phyloP scores from a whole-genome alignment of 1,139 yeast genomes.

The Candida sp. region DNA sequence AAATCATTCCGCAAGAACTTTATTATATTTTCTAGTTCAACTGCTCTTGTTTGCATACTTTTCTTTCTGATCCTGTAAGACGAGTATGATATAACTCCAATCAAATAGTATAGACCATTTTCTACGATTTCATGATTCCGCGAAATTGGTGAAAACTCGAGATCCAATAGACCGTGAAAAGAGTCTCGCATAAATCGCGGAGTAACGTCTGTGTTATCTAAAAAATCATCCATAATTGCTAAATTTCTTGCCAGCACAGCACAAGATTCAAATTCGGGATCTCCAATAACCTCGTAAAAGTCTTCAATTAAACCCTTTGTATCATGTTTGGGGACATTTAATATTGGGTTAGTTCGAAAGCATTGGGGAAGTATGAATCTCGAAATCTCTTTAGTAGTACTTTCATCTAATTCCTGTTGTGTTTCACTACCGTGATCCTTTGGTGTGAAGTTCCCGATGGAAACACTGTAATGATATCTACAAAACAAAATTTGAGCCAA shows the following conservation, averaged over 20 bases:
- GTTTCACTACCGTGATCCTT: conserved; percentile 62
- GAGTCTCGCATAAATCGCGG: conserved; percentile 50
- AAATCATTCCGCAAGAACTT: conserved; percentile 65
- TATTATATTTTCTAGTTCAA: conserved; percentile 76
- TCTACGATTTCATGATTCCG: conserved; percentile 14
- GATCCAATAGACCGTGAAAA: conserved; percentile 49
- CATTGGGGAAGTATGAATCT: conserved; percentile 63
- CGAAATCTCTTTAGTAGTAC: conserved; percentile 56
- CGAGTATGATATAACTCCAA: conserved; percentile 67
- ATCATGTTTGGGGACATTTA: conserved; percentile 59
- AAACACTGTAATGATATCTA: conserved; percentile 64
- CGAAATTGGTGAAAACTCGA: conserved; percentile 16
- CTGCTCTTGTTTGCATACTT: conserved; percentile 73
- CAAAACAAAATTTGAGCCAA: conserved; percentile 76
- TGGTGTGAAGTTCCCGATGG: conserved; percentile 59
- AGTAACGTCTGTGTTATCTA: conserved; percentile 47
- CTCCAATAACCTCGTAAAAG: conserved; percentile 71
- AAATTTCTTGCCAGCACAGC: conserved; percentile 39
- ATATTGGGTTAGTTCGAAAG: conserved; percentile 57
- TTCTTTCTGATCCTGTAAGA: conserved; percentile 67
- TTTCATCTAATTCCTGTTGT: conserved; percentile 26
- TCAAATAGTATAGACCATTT: conserved; percentile 68
- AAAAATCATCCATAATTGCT: conserved; percentile 44
- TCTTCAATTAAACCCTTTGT: conserved; percentile 69
- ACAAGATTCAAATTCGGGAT: conserved; percentile 45